Conservation (phyloP, 1,284 basidiomycete genomes). For the Fistulinella cinereoalba region DNA sequence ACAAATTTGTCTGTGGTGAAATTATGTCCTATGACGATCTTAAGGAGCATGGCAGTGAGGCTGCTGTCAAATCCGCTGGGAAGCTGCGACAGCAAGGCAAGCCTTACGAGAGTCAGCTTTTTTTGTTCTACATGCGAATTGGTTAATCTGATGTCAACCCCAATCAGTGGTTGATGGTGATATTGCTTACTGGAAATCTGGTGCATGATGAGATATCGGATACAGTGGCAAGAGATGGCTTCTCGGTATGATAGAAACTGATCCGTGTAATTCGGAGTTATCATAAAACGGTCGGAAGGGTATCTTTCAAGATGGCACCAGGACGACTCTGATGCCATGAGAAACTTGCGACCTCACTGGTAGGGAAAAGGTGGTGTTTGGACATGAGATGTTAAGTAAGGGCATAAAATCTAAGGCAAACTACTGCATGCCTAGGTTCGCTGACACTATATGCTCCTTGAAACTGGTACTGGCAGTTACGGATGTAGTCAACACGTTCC, state of each 20-base stretch:
- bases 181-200: slow-evolving; percentile 83
- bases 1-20: slow-evolving; percentile 99
- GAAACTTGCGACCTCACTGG: too few species aligned
- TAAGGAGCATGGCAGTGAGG: slow-evolving; percentile 88
- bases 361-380: too few species aligned
- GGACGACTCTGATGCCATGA: too few species aligned
- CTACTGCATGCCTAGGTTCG: background rate
- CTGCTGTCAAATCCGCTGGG: slow-evolving; percentile 91
- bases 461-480: too few species aligned
- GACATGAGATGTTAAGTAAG: too few species aligned
- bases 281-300: too few species aligned
- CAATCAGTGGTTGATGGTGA: slow-evolving; percentile 74
- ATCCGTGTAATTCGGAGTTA: slow-evolving; percentile 12
- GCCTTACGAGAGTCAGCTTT: slow-evolving; percentile 82
- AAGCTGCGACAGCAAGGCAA: slow-evolving; percentile 97
- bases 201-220: slow-evolving; percentile 38
- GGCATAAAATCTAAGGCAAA: too few species aligned
- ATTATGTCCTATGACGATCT: slow-evolving; percentile 94
- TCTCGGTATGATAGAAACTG: slow-evolving; percentile 15
- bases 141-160: slow-evolving; percentile 4
- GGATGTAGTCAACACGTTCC: background rate
- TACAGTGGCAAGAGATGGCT: background rate
- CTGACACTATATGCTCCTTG: background rate
- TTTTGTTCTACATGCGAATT: slow-evolving; percentile 1
- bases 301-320: too few species aligned